Evolutionary conservation across 1,139 yeast species (phyloP).

Genomic region (Neolecta irregularis): DNA sequence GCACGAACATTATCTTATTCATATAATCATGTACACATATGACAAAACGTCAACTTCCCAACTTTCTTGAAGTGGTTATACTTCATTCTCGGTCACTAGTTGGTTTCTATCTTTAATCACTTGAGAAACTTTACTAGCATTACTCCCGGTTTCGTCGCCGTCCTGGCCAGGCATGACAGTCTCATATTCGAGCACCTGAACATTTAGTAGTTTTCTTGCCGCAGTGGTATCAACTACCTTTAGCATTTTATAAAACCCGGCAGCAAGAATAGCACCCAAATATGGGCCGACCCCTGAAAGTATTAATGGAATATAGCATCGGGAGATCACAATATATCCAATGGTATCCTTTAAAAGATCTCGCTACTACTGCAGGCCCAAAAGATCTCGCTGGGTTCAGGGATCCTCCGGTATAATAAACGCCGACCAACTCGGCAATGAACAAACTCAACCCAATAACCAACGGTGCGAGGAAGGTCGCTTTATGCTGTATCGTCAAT

Average conservation of each 20-base stretch:
- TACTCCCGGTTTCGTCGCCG: conserved; percentile 25
- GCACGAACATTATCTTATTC: too few relatives aligned
- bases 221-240: too few relatives aligned
- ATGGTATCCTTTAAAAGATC: conserved; percentile 58
- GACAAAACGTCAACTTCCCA: too few relatives aligned
- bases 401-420: conserved; percentile 76
- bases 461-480: conserved; percentile 67
- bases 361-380: conserved; percentile 63
- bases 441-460: conserved; percentile 72
- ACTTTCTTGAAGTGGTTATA: too few relatives aligned
- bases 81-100: too few relatives aligned
- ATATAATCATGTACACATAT: too few relatives aligned
- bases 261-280: conserved; percentile 53
- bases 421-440: conserved; percentile 67
- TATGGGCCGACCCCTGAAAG: conserved; percentile 66
- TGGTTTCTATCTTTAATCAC: too few relatives aligned
- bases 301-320: too few relatives aligned
- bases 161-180: conserved; percentile 63
- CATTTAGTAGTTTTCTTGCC: too few relatives aligned
- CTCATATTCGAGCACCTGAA: conserved; percentile 54
- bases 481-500: too few relatives aligned
- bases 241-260: conserved; percentile 49
- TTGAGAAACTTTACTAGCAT: too few relatives aligned
- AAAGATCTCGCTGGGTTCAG: conserved; percentile 50
- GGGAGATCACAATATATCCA: conserved; percentile 92